Conservation (phyloP, 768 basidiomycete species). For the Phlegmacium glaucopus region DNA sequence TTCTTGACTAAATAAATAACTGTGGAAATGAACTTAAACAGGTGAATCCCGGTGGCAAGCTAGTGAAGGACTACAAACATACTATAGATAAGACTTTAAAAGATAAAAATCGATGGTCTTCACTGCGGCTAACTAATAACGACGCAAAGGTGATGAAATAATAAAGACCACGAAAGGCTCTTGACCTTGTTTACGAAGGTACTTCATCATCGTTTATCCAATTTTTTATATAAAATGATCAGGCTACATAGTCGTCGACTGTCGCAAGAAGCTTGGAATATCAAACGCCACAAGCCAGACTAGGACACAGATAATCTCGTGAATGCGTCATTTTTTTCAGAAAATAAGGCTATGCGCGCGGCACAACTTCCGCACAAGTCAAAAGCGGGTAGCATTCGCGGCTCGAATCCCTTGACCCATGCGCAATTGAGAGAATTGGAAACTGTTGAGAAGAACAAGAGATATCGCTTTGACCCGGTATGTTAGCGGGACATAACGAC, state of each 20-base stretch:
- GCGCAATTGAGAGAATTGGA: slow-evolving; percentile 64
- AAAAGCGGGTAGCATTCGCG: slow-evolving; percentile 32
- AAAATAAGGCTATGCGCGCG: slow-evolving; percentile 49
- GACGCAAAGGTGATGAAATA: slow-evolving; percentile 88
- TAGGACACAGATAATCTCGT: slow-evolving; percentile 11
- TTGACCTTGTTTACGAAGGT: slow-evolving; percentile 86
- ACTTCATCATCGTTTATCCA: slow-evolving; percentile 5
- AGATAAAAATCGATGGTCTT: not conserved
- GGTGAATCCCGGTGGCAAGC: too few species aligned
- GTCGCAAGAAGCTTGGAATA: slow-evolving; percentile 45
- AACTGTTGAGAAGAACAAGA: slow-evolving; percentile 56
- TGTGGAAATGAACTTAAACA: too few species aligned
- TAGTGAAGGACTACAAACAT: too few species aligned
- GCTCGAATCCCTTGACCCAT: slow-evolving; percentile 46
- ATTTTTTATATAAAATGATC: not conserved
- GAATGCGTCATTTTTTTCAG: slow-evolving; percentile 60
- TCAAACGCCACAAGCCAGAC: slow-evolving; percentile 5
- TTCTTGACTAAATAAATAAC: too few species aligned
- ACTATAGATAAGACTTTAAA: too few species aligned
- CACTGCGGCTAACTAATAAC: slow-evolving; percentile 69
- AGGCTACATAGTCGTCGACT: slow-evolving; percentile 62
- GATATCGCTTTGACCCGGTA: slow-evolving; percentile 61
- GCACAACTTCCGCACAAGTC: slow-evolving; percentile 21
- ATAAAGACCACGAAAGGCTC: slow-evolving; percentile 76
- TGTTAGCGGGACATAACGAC: slow-evolving; percentile 41